Conservation (phyloP, 2,329 filamentous ascomycete species). For the Arachnomyces sp. region DNA sequence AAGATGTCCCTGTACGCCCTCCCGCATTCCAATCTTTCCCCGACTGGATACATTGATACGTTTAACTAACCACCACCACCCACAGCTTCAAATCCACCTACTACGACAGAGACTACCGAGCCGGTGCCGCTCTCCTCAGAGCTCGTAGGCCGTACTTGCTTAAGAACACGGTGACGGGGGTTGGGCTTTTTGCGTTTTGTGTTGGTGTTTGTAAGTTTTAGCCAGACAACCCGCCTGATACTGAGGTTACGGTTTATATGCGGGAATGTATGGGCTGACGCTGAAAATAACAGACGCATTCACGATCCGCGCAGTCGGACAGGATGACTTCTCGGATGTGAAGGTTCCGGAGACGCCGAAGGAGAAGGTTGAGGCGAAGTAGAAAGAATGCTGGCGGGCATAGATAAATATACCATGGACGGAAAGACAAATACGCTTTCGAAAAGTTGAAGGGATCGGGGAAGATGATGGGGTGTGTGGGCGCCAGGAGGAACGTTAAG, state of each 20-base stretch:
- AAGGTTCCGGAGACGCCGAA: slow-evolving; percentile 70
- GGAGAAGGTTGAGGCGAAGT: not conserved
- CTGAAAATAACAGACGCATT: slow-evolving; percentile 47
- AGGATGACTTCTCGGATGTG: slow-evolving; percentile 95
- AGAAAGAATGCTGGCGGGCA: not conserved
- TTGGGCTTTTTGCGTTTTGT: slow-evolving; percentile 66
- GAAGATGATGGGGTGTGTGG: no score
- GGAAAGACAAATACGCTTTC: no score
- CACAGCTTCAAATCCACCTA: slow-evolving; percentile 66
- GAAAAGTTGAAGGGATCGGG: no score
- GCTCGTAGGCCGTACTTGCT: slow-evolving; percentile 85
- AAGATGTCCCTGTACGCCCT: slow-evolving; percentile 1
- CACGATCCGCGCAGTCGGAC: slow-evolving; percentile 76
- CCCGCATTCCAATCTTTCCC: not conserved
- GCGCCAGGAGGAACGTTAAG: no score
- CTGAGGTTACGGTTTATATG: not conserved
- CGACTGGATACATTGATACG: slow-evolving; percentile 3
- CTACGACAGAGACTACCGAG: slow-evolving; percentile 80
- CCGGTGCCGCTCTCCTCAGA: slow-evolving; percentile 81
- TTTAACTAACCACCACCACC: not conserved
- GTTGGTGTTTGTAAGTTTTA: slow-evolving; percentile 75
- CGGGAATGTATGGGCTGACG: not conserved
- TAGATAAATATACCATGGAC: not conserved
- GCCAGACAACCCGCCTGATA: no score
- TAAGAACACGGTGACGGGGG: slow-evolving; percentile 76